Evolutionary conservation across 2,329 filamentous ascomycete species (phyloP).

Genomic region (Ceratocystis lukuohia): DNA sequence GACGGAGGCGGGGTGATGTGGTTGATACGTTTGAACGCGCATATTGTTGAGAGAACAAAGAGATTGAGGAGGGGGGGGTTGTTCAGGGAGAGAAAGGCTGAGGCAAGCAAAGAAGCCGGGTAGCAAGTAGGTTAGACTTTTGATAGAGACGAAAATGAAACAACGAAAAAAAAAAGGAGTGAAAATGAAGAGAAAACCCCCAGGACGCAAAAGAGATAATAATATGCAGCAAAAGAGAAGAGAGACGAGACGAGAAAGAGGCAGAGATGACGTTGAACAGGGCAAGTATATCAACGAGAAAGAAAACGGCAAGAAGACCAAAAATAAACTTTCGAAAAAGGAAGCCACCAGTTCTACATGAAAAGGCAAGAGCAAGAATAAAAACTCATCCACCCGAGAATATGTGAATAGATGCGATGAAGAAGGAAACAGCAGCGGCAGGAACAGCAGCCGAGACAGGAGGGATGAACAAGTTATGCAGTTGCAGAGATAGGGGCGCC

Average conservation of each 20-base stretch:
- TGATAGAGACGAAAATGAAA: background rate
- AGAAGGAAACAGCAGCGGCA: background rate
- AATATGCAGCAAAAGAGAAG: background rate
- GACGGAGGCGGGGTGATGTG: background rate
- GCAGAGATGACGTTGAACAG: background rate
- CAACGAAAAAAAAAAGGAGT: background rate
- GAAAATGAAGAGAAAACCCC: background rate
- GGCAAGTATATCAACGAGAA: background rate
- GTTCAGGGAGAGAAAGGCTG: background rate
- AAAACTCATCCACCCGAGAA: background rate
- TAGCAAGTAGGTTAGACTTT: background rate
- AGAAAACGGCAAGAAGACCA: background rate
- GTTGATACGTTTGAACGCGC: background rate
- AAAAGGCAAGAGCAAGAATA: background rate
- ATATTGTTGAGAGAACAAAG: background rate
- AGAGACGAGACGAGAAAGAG: background rate
- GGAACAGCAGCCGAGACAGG: too few relatives aligned
- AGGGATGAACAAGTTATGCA: background rate
- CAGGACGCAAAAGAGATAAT: too few relatives aligned
- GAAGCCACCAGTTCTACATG: conserved; percentile 1
- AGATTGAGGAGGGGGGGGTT: background rate
- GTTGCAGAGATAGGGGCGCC: background rate
- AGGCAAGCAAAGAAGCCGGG: background rate
- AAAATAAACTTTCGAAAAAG: background rate
- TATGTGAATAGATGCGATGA: background rate